Conservation (phyloP, 306 rosid genomes). For the Lablab purpureus region DNA sequence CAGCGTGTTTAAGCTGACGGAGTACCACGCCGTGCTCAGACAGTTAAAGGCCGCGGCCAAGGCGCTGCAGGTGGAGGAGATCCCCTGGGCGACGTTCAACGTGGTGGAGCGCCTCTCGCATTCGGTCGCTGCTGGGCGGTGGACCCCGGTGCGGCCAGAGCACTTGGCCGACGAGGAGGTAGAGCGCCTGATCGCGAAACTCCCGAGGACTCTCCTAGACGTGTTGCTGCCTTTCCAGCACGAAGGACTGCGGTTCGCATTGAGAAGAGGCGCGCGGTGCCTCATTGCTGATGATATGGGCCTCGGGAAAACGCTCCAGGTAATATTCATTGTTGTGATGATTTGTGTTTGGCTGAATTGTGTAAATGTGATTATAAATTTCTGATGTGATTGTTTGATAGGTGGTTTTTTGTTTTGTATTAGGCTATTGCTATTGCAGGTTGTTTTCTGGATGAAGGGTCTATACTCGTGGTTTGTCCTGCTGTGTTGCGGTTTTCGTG, state of each 20-base stretch:
- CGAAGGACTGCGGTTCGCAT: constrained; percentile 81
- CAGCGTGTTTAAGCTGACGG: constrained; percentile 66
- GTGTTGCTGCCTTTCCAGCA: constrained; percentile 81
- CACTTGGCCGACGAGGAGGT: constrained; percentile 76
- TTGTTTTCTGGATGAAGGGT: constrained; percentile 82
- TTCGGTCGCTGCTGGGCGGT: constrained; percentile 55
- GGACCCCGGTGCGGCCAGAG: constrained; percentile 82
- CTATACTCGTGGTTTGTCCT: constrained; percentile 92
- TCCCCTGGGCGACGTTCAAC: constrained; percentile 80
- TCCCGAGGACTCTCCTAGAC: constrained; percentile 64
- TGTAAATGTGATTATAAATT: not conserved
- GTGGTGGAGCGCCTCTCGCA: constrained; percentile 76
- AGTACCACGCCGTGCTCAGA: constrained; percentile 63
- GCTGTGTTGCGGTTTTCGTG: constrained; percentile 91
- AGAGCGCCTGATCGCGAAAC: constrained; percentile 63
- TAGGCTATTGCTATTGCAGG: constrained; percentile 96
- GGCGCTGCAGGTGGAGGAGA: constrained; percentile 72
- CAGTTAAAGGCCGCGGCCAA: constrained; percentile 61
- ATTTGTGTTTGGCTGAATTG: not conserved
- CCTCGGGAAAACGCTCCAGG: constrained; percentile 97
- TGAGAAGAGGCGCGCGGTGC: constrained; percentile 90
- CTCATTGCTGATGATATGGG: constrained; percentile 98
- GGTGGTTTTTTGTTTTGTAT: constrained; percentile 14
- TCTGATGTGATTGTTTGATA: not conserved
- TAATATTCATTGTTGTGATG: constrained; percentile 35